phyloP scores from a whole-genome alignment of 805 yeast genomes.

The Ogataea angusta region DNA sequence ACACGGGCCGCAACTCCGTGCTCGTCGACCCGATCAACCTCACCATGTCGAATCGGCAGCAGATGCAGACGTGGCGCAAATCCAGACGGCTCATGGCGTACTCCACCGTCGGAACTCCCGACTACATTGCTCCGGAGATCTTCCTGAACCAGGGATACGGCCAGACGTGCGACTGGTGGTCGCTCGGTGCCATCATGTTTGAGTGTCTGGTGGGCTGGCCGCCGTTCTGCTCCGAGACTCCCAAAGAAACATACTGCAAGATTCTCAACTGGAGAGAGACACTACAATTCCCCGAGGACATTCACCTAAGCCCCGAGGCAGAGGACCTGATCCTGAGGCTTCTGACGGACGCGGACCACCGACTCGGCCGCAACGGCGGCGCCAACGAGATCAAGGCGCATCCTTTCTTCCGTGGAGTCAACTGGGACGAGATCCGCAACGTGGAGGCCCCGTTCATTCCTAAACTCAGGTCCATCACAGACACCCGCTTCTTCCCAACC shows the following conservation, averaged over 20 bases:
- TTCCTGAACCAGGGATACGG: slow-evolving; percentile 92
- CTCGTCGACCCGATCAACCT: slow-evolving; percentile 92
- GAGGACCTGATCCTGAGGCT: slow-evolving; percentile 81
- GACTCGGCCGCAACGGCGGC: slow-evolving; percentile 87
- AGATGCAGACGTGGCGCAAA: slow-evolving; percentile 94
- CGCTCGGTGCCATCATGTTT: slow-evolving; percentile 93
- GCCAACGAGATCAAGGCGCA: slow-evolving; percentile 88
- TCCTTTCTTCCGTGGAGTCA: slow-evolving; percentile 94
- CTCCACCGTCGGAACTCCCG: slow-evolving; percentile 96
- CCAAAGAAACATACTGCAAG: slow-evolving; percentile 90
- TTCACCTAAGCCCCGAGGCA: slow-evolving; percentile 82
- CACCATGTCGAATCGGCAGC: slow-evolving; percentile 92
- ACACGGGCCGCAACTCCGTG: slow-evolving; percentile 59
- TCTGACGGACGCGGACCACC: slow-evolving; percentile 71
- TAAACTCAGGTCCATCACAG: slow-evolving; percentile 85
- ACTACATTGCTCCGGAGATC: slow-evolving; percentile 93
- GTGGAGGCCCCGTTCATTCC: slow-evolving; percentile 95
- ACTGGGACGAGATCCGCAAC: slow-evolving; percentile 83
- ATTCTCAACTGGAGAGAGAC: slow-evolving; percentile 90
- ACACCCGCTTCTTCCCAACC: slow-evolving; percentile 96
- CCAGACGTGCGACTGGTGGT: slow-evolving; percentile 98
- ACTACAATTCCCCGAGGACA: slow-evolving; percentile 84
- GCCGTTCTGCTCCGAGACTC: slow-evolving; percentile 92
- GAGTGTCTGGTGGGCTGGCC: slow-evolving; percentile 98
- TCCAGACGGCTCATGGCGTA: slow-evolving; percentile 91